Base-by-base conservation (phyloP, 352 stramenopile species). In the Globisporangium paroecandrum region DNA sequence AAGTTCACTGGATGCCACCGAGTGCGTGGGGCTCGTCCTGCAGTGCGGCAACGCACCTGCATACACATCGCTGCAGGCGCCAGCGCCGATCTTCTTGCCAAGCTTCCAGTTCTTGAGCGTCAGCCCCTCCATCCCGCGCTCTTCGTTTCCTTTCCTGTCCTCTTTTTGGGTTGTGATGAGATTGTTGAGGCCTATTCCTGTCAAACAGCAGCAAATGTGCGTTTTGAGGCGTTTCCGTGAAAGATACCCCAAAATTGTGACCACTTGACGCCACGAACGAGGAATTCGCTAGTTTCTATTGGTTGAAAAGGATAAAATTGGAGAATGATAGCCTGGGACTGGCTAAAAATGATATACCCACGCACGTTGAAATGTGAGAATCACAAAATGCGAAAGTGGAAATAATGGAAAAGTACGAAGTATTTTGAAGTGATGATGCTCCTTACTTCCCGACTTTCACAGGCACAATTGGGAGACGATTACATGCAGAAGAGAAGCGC, bases 41-140 rank as follows among this genome's bases (percentile, higher is more conserved):
- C 32, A 36, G 32, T 10, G 7, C 32, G 25, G 25, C 2, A 8
- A 54, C 51, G 34, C 75, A 91, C 86, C 86, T 67, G 74, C 82
- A 63, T 90, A 95, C 12, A 95, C 85, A 38, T 95, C 87, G 55
- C 85, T 94, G 62, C 87, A 95, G 6, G 85, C 87, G n/a, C 87
- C 87, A 8, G 84, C 72, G 49, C 85, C 85, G 29, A 94, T 65
- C 77, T 92, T 94, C 68, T 88, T 77, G 67, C 86, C 82, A 41
- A 95, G 65, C n/a, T 71, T 69, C 87, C 87, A 95, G 65, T 77
- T 83, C 80, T 94, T 95, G 62, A 95, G 84, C 67, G 75, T 89
- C 64, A 73, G 72, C 25, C 87, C 87, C 72, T 92, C 78, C 72
- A 89, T 89, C 36, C 18, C 27, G 29, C 56, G 36, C 36, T 43